A percentile compares a stretch with the other conserved stretches of the same genome.
These are phyloP conservation scores for Crithidia sp. DNA, from an alignment of 208 protist genomes.

Conservation along the genomic window DNA sequence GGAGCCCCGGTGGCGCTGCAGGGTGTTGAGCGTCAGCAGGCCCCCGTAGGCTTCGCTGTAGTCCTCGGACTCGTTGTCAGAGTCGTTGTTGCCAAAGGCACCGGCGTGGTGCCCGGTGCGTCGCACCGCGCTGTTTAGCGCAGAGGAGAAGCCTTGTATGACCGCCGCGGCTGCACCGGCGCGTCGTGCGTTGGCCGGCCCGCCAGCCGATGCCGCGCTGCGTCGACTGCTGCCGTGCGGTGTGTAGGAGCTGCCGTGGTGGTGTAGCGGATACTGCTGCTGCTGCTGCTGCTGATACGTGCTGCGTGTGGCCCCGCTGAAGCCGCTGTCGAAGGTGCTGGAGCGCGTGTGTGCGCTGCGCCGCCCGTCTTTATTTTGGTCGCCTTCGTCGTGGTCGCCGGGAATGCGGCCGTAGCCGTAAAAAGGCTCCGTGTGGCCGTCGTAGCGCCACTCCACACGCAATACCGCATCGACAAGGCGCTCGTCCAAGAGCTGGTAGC, in stretches of 20 bases:
- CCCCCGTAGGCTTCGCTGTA: slow-evolving; percentile 59
- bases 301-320: neutral
- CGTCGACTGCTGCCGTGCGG: neutral
- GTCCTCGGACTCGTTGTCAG: slow-evolving; percentile 54
- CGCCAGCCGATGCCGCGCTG: neutral
- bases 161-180: slow-evolving; percentile 32
- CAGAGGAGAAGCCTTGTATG: slow-evolving; percentile 54
- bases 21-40: slow-evolving; percentile 36
- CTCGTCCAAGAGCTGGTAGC: slow-evolving; percentile 46
- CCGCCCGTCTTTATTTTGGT: neutral
- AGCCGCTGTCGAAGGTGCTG: neutral
- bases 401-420: slow-evolving; percentile 16
- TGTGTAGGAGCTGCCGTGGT: neutral
- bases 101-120: slow-evolving; percentile 37
- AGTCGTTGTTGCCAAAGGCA: slow-evolving; percentile 49
- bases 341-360: neutral
- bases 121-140: slow-evolving; percentile 42
- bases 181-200: slow-evolving; percentile 11
- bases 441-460: slow-evolving; percentile 59
- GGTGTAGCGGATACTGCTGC: neutral
- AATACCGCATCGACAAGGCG: slow-evolving; percentile 60
- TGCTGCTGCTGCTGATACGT: neutral
- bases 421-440: slow-evolving; percentile 15
- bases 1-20: slow-evolving; percentile 21
- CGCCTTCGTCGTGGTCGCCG: neutral